Percentiles rank a stretch among this genome's conserved stretches.
These are phyloP conservation scores for Penicillium sp. DNA, from an alignment of 2,329 filamentous ascomycete species.

Conservation along the genomic window DNA sequence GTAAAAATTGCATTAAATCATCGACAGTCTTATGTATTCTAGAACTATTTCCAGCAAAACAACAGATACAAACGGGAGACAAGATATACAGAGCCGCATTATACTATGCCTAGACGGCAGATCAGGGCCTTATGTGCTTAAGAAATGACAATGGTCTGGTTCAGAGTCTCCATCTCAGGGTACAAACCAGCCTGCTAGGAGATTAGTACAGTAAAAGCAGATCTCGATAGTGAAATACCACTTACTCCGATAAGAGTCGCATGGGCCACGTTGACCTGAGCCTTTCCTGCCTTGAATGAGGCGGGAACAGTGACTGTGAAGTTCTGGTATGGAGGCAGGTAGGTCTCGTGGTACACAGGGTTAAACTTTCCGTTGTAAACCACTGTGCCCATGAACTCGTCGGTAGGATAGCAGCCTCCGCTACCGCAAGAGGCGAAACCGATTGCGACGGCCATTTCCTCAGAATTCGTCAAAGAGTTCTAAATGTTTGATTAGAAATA, in stretches of 20 bases:
- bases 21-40: too few species aligned
- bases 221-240: background rate
- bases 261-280: slow-evolving; percentile 30
- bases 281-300: slow-evolving; percentile 10
- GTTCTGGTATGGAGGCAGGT: slow-evolving; percentile 31
- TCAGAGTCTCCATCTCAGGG: slow-evolving; percentile 26
- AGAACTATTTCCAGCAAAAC: too few species aligned
- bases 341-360: slow-evolving; percentile 26
- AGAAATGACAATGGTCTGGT: slow-evolving; percentile 24
- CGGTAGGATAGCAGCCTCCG: slow-evolving; percentile 17
- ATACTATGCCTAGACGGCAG: background rate
- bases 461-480: slow-evolving; percentile 28
- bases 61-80: background rate
- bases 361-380: slow-evolving; percentile 31
- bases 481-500: slow-evolving; percentile 1
- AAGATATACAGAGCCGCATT: background rate
- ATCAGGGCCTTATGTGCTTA: slow-evolving; percentile 5
- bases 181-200: slow-evolving; percentile 20
- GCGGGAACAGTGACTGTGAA: slow-evolving; percentile 30
- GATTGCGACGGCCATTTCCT: slow-evolving; percentile 31
- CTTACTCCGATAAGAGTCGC: slow-evolving; percentile 32
- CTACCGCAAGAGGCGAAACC: slow-evolving; percentile 28
- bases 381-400: slow-evolving; percentile 24
- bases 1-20: too few species aligned
- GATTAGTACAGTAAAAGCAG: background rate